Base-by-base conservation (phyloP, 805 yeast species). In the Yamadazyma insecticola region DNA sequence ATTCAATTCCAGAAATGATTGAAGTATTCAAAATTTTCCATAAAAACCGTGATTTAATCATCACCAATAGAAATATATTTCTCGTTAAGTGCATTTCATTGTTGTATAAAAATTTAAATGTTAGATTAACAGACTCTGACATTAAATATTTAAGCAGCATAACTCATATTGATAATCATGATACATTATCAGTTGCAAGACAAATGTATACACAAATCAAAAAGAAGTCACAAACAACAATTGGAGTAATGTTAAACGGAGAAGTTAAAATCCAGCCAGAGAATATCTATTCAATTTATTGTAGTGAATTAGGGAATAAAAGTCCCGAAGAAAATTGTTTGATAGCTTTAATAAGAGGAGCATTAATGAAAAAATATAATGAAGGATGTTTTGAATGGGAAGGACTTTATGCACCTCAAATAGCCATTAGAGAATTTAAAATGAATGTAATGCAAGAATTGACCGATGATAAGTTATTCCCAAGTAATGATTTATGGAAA, bases 401-500 rank as follows among this genome's bases (percentile, higher is more conserved):
- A 8, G 26, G 28, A 2, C 17, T 33, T 8, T 70, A 56, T 31
- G 83, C 88, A 0, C 61, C 80, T 1, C 85, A 79, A 42, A 60
- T 76, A 16, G 78, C 83, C 0, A 62, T 77, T 2, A 67, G 61
- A 22, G 84, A 80, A 47, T 73, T 80, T 51, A 67, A 73, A 35
- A 60, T 65, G 1, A 55, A 70, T 24, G 66, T 51, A 4, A 37
- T 43, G 25, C 24, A 26, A 3, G 24, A 30, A 44, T 44, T 19
- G 40, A 35, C 9, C 29, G 53, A n/a, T 41, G 53, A 26, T 9
- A 29, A 32, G 14, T 29, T 74, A 0, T 55, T 51, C 22, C 82
- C 84, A 0, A 55, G 64, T 4, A 65, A 67, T 26, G 49, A 50
- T 14, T 50, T 79, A 18, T 70, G 86, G 68, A 60, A 58, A 13